These are phyloP conservation scores for Eremochloa ophiuroides DNA, from an alignment of 176 grass and related monocot genomes.

Conservation along the genomic window DNA sequence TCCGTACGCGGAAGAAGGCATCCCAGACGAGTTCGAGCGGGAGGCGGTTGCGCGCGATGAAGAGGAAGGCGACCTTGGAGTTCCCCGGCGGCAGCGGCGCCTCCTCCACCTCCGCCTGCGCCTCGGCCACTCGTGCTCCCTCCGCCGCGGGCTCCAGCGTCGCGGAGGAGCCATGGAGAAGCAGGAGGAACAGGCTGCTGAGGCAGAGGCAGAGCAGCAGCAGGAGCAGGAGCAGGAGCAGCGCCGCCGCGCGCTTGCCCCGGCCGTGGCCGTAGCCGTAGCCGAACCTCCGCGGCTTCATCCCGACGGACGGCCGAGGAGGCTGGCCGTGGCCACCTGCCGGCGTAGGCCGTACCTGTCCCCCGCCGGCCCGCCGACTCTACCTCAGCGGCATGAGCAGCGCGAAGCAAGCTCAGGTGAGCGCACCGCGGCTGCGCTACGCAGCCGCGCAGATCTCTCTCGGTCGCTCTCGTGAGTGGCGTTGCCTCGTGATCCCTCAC, in stretches of 20 bases:
- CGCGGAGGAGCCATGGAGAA: constrained; percentile 40
- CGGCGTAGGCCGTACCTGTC: not conserved
- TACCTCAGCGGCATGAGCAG: constrained; percentile 21
- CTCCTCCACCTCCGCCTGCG: constrained; percentile 49
- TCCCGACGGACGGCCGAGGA: not conserved
- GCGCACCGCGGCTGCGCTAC: not conserved
- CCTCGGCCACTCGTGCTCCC: not conserved
- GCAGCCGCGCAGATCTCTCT: not conserved
- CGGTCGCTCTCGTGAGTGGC: not conserved
- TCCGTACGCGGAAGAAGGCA: constrained; percentile 72
- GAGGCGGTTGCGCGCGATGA: constrained; percentile 93
- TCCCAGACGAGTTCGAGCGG: constrained; percentile 93
- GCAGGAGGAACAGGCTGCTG: constrained; percentile 14
- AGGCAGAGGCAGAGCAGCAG: constrained; percentile 47
- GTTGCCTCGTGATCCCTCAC: constrained; percentile 26
- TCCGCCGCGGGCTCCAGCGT: not conserved
- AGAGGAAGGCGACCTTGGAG: constrained; percentile 77
- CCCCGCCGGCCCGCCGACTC: not conserved
- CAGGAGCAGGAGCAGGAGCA: not conserved
- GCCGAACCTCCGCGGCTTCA: constrained; percentile 43
- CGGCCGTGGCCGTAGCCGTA: constrained; percentile 14
- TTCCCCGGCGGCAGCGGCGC: constrained; percentile 48
- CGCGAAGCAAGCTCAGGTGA: not conserved
- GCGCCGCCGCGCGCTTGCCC: constrained; percentile 24
- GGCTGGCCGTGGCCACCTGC: not conserved